Conservation (phyloP, 2,329 filamentous ascomycete genomes). For the Monosporascus sp. region DNA sequence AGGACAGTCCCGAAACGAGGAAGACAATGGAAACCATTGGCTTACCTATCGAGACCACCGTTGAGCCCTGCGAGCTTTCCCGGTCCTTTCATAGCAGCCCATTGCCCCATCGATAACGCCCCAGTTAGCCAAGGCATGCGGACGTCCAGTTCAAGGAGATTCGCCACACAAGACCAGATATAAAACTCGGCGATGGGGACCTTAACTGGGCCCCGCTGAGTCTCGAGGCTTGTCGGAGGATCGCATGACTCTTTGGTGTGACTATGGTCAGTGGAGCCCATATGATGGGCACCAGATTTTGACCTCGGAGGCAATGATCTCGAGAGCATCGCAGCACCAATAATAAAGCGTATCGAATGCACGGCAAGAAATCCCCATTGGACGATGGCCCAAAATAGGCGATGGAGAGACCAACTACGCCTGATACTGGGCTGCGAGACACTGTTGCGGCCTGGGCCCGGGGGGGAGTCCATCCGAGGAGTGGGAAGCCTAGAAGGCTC, state of each 20-base stretch:
- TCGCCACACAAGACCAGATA: constrained; percentile 68
- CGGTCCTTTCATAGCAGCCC: constrained; percentile 66
- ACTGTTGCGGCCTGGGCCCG: constrained; percentile 2
- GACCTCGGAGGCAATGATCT: constrained; percentile 58
- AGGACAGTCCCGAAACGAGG: constrained; percentile 10
- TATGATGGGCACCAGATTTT: constrained; percentile 14
- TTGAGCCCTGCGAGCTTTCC: constrained; percentile 70
- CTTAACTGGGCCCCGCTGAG: constrained; percentile 27
- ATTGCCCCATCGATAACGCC: constrained; percentile 68
- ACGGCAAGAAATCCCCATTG: constrained; percentile 52
- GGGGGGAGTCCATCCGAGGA: constrained; percentile 2
- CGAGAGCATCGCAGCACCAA: constrained; percentile 60
- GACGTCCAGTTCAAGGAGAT: constrained; percentile 65
- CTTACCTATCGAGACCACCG: constrained; percentile 87
- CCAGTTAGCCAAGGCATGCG: constrained; percentile 92
- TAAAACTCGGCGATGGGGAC: constrained; percentile 71
- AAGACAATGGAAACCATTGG: constrained; percentile 28
- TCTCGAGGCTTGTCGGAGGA: constrained; percentile 11
- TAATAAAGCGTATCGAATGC: constrained; percentile 60
- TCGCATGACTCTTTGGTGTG: constrained; percentile 16
- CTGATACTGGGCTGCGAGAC: constrained; percentile 4
- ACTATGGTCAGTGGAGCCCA: constrained; percentile 20
- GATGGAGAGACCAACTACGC: constrained; percentile 35
- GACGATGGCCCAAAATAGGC: constrained; percentile 51
- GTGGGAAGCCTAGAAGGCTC: constrained; percentile 7